Base-by-base conservation (phyloP, 2,329 filamentous ascomycete genomes). In the Exophiala viscosa region DNA sequence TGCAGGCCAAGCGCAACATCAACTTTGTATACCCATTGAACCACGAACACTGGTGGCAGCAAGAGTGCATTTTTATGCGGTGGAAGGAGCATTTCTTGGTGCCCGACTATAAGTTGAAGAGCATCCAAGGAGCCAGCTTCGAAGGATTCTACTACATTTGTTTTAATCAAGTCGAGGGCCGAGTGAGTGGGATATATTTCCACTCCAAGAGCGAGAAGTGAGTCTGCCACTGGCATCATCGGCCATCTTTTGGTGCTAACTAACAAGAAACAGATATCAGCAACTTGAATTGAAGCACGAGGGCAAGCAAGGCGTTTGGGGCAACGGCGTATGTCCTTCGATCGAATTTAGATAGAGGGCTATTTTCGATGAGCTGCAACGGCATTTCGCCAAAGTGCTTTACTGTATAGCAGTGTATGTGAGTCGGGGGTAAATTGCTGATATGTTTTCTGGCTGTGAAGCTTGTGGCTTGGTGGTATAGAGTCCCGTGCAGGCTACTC, bases 121-220 rank as follows among this genome's bases (percentile, higher is more conserved):
- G 88, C 9, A 96, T 99, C 57, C 88, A 84, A 32, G 93, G 93
- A 14, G 93, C 93, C 6, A 97, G 92, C 66, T 99, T 97, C 55
- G 93, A 99, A 67, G 93, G 93, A 0, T 99, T 99, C 69, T 99
- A 97, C 69, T 99, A 99, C 67, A 97, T 99, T 61, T 96, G 91
- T 74, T 97, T 97, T 75, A 96, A 97, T 70, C 92, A 97, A 71
- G 76, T 90, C 44, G 82, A 85, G 59, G 93, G 92, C 6, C 85
- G 81, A 59, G 87, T 99, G 36, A 91, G 84, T 66, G 93, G 93
- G 14, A 96, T 97, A 53, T 99, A 99, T 72, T 99, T 96, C 69
- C 93, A 99, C 73, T 88, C 89, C 10, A 96, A 95, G 75, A 97
- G 91, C 73, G 92, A 97, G 75, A 96, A 92, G 89, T 96, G 73